These are phyloP conservation scores for Ramaria sp. DNA, from an alignment of 768 basidiomycete genomes.

Conservation along the genomic window DNA sequence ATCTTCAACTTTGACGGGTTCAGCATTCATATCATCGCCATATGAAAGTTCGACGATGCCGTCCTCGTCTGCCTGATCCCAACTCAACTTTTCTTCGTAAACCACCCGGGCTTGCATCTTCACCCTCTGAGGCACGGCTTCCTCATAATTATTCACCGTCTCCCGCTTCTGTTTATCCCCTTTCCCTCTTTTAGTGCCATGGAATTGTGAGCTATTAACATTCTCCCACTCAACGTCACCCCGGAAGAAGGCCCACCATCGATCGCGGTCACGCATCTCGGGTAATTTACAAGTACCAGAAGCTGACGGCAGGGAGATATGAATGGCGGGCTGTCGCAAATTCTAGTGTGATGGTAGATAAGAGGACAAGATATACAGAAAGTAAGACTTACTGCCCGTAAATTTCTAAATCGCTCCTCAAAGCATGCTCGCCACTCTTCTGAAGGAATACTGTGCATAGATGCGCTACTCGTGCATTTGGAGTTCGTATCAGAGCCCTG, in stretches of 20 bases:
- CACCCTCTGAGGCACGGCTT: background rate
- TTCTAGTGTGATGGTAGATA: too few species aligned
- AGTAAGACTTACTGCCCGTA: constrained; percentile 40
- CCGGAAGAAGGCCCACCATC: constrained; percentile 71
- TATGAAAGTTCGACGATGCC: background rate
- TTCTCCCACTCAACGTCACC: constrained; percentile 51
- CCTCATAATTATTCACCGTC: background rate
- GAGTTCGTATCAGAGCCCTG: background rate
- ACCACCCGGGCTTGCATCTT: background rate
- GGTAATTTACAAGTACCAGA: constrained; percentile 33
- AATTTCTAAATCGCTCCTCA: constrained; percentile 49
- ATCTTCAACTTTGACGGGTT: background rate
- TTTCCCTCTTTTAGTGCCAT: background rate
- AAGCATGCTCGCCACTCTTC: constrained; percentile 56
- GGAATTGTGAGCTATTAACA: background rate
- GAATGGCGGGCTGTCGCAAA: background rate
- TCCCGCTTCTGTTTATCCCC: background rate
- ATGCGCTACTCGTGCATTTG: constrained; percentile 11
- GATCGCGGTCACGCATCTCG: constrained; percentile 59
- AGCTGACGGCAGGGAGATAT: constrained; percentile 12
- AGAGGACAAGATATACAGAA: too few species aligned
- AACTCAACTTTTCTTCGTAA: background rate
- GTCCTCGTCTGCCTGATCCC: constrained; percentile 4
- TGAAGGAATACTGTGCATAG: constrained; percentile 39
- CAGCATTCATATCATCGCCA: background rate